A percentile compares a stretch with the other conserved stretches of the same genome.
phyloP scores from a whole-genome alignment of 2,329 filamentous ascomycete genomes.

The Tothia fuscella region DNA sequence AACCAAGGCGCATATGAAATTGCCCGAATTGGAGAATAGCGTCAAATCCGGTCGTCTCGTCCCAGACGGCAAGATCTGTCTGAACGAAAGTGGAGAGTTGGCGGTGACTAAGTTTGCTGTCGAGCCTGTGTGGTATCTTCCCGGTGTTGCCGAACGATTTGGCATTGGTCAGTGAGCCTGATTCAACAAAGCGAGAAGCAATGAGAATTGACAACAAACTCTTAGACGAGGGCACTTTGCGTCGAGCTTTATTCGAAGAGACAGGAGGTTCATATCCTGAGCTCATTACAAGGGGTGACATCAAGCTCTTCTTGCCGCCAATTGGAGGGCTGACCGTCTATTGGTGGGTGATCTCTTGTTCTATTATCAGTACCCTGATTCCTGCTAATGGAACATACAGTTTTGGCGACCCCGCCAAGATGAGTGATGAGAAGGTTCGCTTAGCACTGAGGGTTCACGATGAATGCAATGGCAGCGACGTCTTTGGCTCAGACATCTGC shows the following conservation, averaged over 20 bases:
- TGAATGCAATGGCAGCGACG: conserved; percentile 91
- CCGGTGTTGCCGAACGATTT: conserved; percentile 71
- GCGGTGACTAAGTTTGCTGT: conserved; percentile 95
- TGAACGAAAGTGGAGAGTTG: conserved; percentile 77
- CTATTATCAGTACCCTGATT: too few species aligned
- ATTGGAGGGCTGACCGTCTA: conserved; percentile 91
- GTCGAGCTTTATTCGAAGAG: conserved; percentile 83
- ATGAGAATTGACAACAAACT: conserved; percentile 3
- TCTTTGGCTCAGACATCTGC: conserved; percentile 96
- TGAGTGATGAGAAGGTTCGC: conserved; percentile 72
- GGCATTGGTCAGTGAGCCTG: conserved; percentile 53
- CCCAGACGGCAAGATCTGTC: conserved; percentile 77
- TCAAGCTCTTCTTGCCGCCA: conserved; percentile 90
- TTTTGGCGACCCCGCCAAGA: conserved; percentile 89
- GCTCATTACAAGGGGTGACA: conserved; percentile 84
- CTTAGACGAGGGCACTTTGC: conserved; percentile 69
- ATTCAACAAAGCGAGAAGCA: neutral
- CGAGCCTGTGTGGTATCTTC: conserved; percentile 61
- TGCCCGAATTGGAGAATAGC: conserved; percentile 88
- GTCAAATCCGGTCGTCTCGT: conserved; percentile 65
- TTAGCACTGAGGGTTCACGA: conserved; percentile 78
- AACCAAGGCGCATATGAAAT: conserved; percentile 87
- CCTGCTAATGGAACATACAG: too few species aligned
- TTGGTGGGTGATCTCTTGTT: too few species aligned
- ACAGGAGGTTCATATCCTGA: conserved; percentile 95